phyloP scores from a whole-genome alignment of 1,284 basidiomycete genomes.

The Abortiporus biennis region DNA sequence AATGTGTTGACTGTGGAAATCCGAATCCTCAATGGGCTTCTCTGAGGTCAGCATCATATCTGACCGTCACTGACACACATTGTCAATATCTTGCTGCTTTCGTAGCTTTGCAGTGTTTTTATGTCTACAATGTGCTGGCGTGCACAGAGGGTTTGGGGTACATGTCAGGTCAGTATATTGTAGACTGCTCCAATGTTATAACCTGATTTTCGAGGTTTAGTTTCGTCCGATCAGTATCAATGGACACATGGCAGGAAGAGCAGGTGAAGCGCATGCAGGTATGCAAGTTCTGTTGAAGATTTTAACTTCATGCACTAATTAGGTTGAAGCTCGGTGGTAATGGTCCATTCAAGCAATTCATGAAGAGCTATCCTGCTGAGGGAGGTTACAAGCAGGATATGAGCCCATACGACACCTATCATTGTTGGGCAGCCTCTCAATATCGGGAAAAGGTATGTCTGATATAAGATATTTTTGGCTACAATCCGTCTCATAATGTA shows the following conservation, averaged over 20 bases:
- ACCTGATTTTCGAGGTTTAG: slow-evolving; percentile 34
- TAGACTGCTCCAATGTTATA: slow-evolving; percentile 5
- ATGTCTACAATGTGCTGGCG: slow-evolving; percentile 88
- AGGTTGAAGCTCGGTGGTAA: slow-evolving; percentile 75
- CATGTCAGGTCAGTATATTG: slow-evolving; percentile 59
- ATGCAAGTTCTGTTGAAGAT: slow-evolving; percentile 15
- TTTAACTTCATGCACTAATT: slow-evolving; percentile 8
- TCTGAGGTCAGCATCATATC: slow-evolving; percentile 41
- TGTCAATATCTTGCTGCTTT: slow-evolving; percentile 9
- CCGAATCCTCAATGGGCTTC: slow-evolving; percentile 93
- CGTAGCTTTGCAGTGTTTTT: slow-evolving; percentile 79
- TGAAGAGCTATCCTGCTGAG: slow-evolving; percentile 69
- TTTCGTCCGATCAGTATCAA: slow-evolving; percentile 89
- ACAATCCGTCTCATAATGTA: not conserved
- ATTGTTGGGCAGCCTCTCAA: slow-evolving; percentile 87
- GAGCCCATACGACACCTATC: slow-evolving; percentile 77
- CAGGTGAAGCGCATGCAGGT: slow-evolving; percentile 91
- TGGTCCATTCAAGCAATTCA: slow-evolving; percentile 71
- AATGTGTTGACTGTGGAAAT: slow-evolving; percentile 77
- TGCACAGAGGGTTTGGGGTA: slow-evolving; percentile 85
- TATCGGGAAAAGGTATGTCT: slow-evolving; percentile 84
- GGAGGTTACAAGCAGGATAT: slow-evolving; percentile 73
- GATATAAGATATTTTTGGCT: not conserved
- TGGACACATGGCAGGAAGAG: slow-evolving; percentile 93
- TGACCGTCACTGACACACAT: slow-evolving; percentile 6